A percentile compares a stretch with the other conserved stretches of the same genome.
Conservation (phyloP, 495 filamentous ascomycete species). For the Delitschia confertaspora region DNA sequence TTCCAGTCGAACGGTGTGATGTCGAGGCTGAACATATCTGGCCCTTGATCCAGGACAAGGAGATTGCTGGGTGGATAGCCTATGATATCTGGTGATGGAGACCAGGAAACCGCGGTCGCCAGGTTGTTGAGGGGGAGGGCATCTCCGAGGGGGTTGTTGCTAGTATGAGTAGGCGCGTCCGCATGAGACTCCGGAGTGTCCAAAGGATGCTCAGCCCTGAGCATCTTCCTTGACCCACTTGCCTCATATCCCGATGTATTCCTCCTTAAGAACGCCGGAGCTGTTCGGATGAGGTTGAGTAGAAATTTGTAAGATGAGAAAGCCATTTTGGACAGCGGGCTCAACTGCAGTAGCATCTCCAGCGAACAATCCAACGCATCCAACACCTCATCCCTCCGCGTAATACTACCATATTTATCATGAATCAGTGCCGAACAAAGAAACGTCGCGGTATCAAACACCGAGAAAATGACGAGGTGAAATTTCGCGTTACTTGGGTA, state of each 20-base stretch:
- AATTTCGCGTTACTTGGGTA: constrained; percentile 42
- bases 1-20: constrained; percentile 18
- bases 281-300: constrained; percentile 9
- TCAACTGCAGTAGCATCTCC: constrained; percentile 35
- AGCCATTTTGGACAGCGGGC: constrained; percentile 32
- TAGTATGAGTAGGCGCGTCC: background rate
- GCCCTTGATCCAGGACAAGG: too few species aligned
- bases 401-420: constrained; percentile 37
- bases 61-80: too few species aligned
- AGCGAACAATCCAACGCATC: constrained; percentile 36
- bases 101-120: background rate
- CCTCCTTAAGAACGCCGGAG: constrained; percentile 4
- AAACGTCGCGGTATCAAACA: constrained; percentile 45
- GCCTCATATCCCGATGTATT: too few species aligned
- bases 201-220: background rate
- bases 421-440: constrained; percentile 46
- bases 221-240: background rate
- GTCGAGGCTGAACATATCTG: too few species aligned
- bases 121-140: background rate
- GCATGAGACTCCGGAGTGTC: background rate
- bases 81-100: background rate
- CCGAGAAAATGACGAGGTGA: constrained; percentile 44
- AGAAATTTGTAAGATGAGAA: constrained; percentile 21
- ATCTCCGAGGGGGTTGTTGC: background rate
- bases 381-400: constrained; percentile 38